Percentiles rank a stretch among this genome's conserved stretches.
Evolutionary conservation across 371 early-diverging fungal genomes (phyloP).

Genomic region (Mucor velutinosus): DNA sequence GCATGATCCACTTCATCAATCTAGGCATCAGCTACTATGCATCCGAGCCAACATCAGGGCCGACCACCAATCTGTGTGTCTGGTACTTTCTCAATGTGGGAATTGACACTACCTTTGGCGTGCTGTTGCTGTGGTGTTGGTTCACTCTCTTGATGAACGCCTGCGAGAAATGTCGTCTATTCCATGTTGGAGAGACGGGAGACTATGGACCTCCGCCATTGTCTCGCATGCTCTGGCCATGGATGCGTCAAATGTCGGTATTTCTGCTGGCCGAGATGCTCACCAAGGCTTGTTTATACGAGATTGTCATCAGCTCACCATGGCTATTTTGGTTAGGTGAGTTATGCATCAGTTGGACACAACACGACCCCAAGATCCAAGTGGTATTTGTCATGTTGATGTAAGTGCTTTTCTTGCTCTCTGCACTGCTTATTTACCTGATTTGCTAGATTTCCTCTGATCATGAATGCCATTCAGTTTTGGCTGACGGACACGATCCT

Average conservation of each 20-base stretch:
- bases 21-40: conserved; percentile 51
- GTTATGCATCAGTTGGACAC: conserved; percentile 31
- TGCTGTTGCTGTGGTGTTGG: conserved; percentile 57
- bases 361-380: conserved; percentile 29
- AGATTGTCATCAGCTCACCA: conserved; percentile 27
- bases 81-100: conserved; percentile 66
- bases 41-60: conserved; percentile 40
- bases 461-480: conserved; percentile 69
- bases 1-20: conserved; percentile 61
- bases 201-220: conserved; percentile 33
- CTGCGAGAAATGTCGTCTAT: conserved; percentile 15
- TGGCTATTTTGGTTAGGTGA: conserved; percentile 38
- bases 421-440: neutral
- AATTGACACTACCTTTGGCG: conserved; percentile 65
- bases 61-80: conserved; percentile 56
- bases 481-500: conserved; percentile 70
- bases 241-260: conserved; percentile 33
- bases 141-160: conserved; percentile 23
- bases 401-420: conserved; percentile 18
- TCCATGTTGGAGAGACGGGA: conserved; percentile 14
- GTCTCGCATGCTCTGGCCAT: conserved; percentile 13
- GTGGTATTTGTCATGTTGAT: conserved; percentile 51
- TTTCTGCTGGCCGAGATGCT: conserved; percentile 34
- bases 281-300: conserved; percentile 42
- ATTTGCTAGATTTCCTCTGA: conserved; percentile 47